Base-by-base conservation (phyloP, 495 filamentous ascomycete genomes). In the Podospora conica region DNA sequence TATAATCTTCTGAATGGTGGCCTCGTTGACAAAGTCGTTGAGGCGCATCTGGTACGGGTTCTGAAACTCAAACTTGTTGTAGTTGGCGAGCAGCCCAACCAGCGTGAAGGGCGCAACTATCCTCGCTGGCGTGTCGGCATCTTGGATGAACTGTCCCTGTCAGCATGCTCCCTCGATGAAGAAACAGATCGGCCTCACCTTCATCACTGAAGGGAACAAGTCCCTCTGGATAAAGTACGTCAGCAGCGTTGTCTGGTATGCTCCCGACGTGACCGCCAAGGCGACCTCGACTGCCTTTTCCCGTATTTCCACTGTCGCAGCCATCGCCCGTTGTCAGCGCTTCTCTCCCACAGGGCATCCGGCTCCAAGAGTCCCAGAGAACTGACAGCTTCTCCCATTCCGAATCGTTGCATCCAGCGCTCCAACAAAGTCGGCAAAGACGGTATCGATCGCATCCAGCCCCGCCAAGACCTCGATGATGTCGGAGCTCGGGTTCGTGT, bases 31-130 rank as follows among this genome's bases (percentile, higher is more conserved):
- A 78, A 98, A 98, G 74, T 98, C 95, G 73, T 96, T 92, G n/a
- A 98, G 85, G 55, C 94, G 90, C 66, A 96, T 79, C 71, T 94
- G 90, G 72, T 98, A 98, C 8, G 95, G 95, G 69, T 98, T 98
- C 77, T 96, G 95, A 65, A 96, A 92, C 78, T 98, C 95, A 71
- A 98, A 98, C 77, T 97, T 98, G 84, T 97, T 97, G 84, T 97
- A 98, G 77, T 98, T 98, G 69, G 90, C 92, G 63, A 98, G 79
- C n/a, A 97, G 79, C 9, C 94, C 96, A 6, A 97, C 79, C 53
- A 97, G 83, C 28, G 89, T 84, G 65, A 97, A 93, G 1, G 94
- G 90, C 63, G 90, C 85, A 25, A 91, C 81, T 57, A 84, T 85
- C 68, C 86, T 80, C 2, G 82, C 75, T 3, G 83, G 77, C 59